Evolutionary conservation across 225 moss, liverwort and hornwort genomes (phyloP).

Genomic region (Lunularia cruciata): DNA sequence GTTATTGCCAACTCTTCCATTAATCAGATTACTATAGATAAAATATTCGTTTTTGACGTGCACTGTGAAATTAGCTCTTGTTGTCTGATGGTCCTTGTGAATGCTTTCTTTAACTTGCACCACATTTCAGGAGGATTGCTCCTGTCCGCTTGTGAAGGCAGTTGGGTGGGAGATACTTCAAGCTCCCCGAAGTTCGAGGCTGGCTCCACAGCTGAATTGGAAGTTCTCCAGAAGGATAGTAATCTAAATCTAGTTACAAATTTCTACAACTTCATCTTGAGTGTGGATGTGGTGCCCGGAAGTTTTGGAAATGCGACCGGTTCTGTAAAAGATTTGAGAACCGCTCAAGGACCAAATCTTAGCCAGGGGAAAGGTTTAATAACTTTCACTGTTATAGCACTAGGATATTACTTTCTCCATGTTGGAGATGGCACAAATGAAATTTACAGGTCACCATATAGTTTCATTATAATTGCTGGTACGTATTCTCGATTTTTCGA

Average conservation of each 20-base stretch:
- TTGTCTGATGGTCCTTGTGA: too few species aligned
- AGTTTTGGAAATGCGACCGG: too few species aligned
- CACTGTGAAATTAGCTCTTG: too few species aligned
- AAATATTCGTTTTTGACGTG: too few species aligned
- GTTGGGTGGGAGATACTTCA: neutral
- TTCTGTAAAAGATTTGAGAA: neutral
- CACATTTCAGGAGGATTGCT: neutral
- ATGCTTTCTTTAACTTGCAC: too few species aligned
- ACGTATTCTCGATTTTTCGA: too few species aligned
- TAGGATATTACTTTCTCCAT: neutral
- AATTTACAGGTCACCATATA: neutral
- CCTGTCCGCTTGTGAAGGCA: neutral
- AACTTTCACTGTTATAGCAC: neutral
- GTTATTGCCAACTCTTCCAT: too few species aligned
- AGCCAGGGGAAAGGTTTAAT: neutral
- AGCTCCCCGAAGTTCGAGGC: neutral
- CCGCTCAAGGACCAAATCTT: neutral
- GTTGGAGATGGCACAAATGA: neutral
- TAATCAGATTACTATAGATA: too few species aligned
- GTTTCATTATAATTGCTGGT: neutral
- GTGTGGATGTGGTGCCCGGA: neutral
- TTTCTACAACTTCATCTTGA: neutral
- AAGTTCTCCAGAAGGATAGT: constrained; percentile 1
- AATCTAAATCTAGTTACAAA: neutral
- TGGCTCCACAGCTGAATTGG: neutral